Evolutionary conservation across 805 yeast genomes (phyloP).

Genomic region (Saccharomyces eubayanus): DNA sequence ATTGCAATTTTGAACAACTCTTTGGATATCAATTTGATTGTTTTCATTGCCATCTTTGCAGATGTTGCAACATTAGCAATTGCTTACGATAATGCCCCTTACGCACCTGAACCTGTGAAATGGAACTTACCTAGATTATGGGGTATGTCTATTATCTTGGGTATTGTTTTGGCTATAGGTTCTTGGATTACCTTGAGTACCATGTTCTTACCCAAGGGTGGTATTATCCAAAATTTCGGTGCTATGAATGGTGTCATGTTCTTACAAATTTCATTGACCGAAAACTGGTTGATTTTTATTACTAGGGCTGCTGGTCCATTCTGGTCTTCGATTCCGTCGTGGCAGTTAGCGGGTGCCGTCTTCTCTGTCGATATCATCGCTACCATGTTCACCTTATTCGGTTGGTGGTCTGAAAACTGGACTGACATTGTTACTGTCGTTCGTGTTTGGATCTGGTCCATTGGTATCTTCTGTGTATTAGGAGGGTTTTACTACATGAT

Average conservation of each 20-base stretch:
- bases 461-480: slow-evolving; percentile 93
- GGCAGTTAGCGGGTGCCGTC: slow-evolving; percentile 95
- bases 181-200: slow-evolving; percentile 93
- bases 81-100: slow-evolving; percentile 97
- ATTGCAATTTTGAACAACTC: slow-evolving; percentile 86
- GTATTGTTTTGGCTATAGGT: slow-evolving; percentile 79
- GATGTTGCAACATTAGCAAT: slow-evolving; percentile 95
- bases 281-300: slow-evolving; percentile 94
- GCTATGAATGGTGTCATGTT: slow-evolving; percentile 85
- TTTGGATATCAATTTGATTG: slow-evolving; percentile 82
- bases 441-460: slow-evolving; percentile 91
- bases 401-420: slow-evolving; percentile 98
- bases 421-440: slow-evolving; percentile 91
- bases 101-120: slow-evolving; percentile 85
- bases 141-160: slow-evolving; percentile 90
- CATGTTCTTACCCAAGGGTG: slow-evolving; percentile 83
- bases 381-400: slow-evolving; percentile 86
- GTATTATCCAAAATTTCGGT: slow-evolving; percentile 95
- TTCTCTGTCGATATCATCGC: slow-evolving; percentile 83
- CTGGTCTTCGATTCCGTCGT: slow-evolving; percentile 94
- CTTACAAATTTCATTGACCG: slow-evolving; percentile 90
- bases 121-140: slow-evolving; percentile 96
- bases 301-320: slow-evolving; percentile 97
- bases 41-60: slow-evolving; percentile 94
- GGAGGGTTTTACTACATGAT: slow-evolving; percentile 95